Conservation (phyloP, 2,329 filamentous ascomycete species). For the Aureobasidium leucospermi region DNA sequence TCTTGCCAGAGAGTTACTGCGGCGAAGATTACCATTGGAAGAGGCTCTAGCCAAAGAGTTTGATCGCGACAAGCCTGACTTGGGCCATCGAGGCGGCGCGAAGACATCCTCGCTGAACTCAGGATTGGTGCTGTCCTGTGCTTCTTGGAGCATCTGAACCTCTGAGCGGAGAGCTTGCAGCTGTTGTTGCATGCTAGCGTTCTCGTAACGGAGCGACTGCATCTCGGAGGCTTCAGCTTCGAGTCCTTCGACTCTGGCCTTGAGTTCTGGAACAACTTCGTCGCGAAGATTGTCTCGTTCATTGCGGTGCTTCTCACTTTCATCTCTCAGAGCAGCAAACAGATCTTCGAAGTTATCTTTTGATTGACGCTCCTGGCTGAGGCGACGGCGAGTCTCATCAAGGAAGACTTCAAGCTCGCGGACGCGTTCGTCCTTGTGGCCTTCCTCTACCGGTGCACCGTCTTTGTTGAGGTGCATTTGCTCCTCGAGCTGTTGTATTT, state of each 20-base stretch:
- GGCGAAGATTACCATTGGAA: conserved; percentile 26
- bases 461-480: conserved; percentile 52
- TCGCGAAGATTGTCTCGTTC: conserved; percentile 90
- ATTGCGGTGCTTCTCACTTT: conserved; percentile 74
- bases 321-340: conserved; percentile 70
- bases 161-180: conserved; percentile 56
- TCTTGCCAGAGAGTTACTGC: conserved; percentile 23
- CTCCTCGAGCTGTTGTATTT: conserved; percentile 75
- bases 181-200: conserved; percentile 81
- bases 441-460: conserved; percentile 22
- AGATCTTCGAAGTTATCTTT: conserved; percentile 95
- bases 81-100: conserved; percentile 22
- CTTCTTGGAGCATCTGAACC: conserved; percentile 42
- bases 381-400: conserved; percentile 73
- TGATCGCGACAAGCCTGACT: conserved; percentile 38
- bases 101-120: conserved; percentile 50
- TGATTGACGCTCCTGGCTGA: conserved; percentile 76
- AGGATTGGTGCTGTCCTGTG: conserved; percentile 29
- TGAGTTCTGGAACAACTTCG: conserved; percentile 73
- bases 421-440: conserved; percentile 50
- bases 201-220: conserved; percentile 69
- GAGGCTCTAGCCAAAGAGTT: conserved; percentile 54
- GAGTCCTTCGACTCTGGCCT: conserved; percentile 67
- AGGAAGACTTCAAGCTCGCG: conserved; percentile 73
- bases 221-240: conserved; percentile 67